Evolutionary conservation across 805 yeast species (phyloP).

Genomic region (Nadsonia fulvescens): DNA sequence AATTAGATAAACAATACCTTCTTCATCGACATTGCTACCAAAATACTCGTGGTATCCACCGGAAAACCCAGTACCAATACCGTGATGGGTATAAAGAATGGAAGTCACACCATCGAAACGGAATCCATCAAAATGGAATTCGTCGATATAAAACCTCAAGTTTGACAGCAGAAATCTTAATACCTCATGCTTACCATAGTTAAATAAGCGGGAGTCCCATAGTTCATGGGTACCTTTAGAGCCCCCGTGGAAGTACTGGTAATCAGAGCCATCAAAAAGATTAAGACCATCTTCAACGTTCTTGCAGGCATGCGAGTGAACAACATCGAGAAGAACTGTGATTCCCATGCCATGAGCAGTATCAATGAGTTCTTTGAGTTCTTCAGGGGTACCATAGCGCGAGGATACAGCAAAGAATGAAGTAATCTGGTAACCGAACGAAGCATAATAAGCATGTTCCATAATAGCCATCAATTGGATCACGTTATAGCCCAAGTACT

Average conservation of each 20-base stretch:
- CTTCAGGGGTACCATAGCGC: conserved; percentile 90
- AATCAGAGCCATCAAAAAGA: conserved; percentile 86
- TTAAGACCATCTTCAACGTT: conserved; percentile 89
- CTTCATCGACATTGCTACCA: conserved; percentile 65
- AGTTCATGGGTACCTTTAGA: conserved; percentile 71
- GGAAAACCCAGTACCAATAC: conserved; percentile 70
- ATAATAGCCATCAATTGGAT: conserved; percentile 93
- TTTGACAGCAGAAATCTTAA: conserved; percentile 71
- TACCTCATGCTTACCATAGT: conserved; percentile 84
- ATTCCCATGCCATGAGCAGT: conserved; percentile 82
- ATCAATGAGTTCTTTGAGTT: conserved; percentile 75
- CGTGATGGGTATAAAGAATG: conserved; percentile 85
- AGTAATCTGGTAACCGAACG: conserved; percentile 94
- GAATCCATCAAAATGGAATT: conserved; percentile 81
- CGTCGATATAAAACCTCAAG: conserved; percentile 66
- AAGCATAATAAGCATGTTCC: conserved; percentile 98
- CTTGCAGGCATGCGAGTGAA: conserved; percentile 90
- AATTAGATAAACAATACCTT: conserved; percentile 75
- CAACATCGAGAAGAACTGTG: conserved; percentile 75
- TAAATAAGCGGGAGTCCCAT: conserved; percentile 94
- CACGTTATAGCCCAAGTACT: conserved; percentile 74
- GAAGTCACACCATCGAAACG: conserved; percentile 94
- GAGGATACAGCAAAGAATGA: conserved; percentile 82
- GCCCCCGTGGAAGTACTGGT: conserved; percentile 90
- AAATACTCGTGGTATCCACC: conserved; percentile 90